phyloP scores from a whole-genome alignment of 2,329 filamentous ascomycete species.

The Neoscytalidium dimidiatum region DNA sequence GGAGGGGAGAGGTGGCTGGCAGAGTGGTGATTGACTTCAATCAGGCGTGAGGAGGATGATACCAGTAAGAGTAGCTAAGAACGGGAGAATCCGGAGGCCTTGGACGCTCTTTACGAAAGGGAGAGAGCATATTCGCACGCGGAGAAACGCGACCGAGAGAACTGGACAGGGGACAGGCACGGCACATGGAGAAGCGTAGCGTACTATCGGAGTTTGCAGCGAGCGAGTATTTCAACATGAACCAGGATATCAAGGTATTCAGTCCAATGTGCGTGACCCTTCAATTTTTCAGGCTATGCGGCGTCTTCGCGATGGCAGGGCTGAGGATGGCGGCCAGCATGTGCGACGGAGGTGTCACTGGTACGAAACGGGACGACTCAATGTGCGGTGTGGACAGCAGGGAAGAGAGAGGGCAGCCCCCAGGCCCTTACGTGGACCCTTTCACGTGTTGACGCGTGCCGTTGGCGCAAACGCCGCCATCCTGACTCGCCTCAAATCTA shows the following conservation, averaged over 20 bases:
- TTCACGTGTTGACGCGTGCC: not conserved
- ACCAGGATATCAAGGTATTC: not conserved
- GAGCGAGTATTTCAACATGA: not conserved
- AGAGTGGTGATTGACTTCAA: slow-evolving; percentile 58
- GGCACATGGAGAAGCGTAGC: not conserved
- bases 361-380: not conserved
- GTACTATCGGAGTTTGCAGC: no score
- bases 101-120: not conserved
- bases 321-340: no score
- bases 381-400: not conserved
- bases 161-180: no score
- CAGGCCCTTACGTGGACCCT: not conserved
- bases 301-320: no score
- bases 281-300: no score
- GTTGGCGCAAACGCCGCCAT: not conserved
- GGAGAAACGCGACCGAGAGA: no score
- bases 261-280: no score
- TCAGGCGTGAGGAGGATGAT: slow-evolving; percentile 26
- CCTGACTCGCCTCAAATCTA: not conserved
- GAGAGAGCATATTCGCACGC: no score
- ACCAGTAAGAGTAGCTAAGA: not conserved
- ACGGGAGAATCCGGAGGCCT: not conserved
- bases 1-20: slow-evolving; percentile 53
- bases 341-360: not conserved
- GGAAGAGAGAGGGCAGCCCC: not conserved